Percentiles rank a stretch among this genome's conserved stretches.
These are phyloP conservation scores for Claviceps sp. DNA, from an alignment of 2,329 filamentous ascomycete species.

Conservation along the genomic window DNA sequence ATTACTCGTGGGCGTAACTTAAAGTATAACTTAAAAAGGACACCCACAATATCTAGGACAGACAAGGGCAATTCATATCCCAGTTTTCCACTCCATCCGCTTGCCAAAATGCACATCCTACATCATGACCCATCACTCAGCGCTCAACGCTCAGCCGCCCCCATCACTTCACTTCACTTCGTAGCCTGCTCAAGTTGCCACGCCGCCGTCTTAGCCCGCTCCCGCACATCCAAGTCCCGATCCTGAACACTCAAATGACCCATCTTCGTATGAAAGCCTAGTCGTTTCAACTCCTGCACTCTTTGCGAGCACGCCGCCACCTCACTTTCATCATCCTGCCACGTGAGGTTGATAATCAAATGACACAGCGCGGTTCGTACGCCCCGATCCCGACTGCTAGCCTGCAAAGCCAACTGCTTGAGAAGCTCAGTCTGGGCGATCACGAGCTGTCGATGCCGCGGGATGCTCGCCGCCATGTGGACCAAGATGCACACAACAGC, in stretches of 20 bases:
- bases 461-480: constrained; percentile 72
- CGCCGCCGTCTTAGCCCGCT: constrained; percentile 68
- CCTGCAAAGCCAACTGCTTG: constrained; percentile 57
- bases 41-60: too few species aligned
- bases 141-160: too few species aligned
- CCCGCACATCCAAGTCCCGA: constrained; percentile 65
- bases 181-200: constrained; percentile 49
- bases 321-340: constrained; percentile 63
- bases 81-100: too few species aligned
- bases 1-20: too few species aligned
- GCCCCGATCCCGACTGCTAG: constrained; percentile 56
- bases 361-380: constrained; percentile 72
- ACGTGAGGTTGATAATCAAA: constrained; percentile 75
- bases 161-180: too few species aligned
- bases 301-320: constrained; percentile 50
- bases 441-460: constrained; percentile 64
- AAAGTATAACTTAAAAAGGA: too few species aligned
- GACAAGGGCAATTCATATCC: too few species aligned
- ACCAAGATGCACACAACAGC: constrained; percentile 72
- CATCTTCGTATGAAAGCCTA: constrained; percentile 59
- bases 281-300: constrained; percentile 51
- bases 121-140: too few species aligned
- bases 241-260: constrained; percentile 50
- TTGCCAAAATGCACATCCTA: too few species aligned
- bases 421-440: constrained; percentile 67